phyloP scores from a whole-genome alignment of 345 rosid species.

The Arabidopsis arenosa region DNA sequence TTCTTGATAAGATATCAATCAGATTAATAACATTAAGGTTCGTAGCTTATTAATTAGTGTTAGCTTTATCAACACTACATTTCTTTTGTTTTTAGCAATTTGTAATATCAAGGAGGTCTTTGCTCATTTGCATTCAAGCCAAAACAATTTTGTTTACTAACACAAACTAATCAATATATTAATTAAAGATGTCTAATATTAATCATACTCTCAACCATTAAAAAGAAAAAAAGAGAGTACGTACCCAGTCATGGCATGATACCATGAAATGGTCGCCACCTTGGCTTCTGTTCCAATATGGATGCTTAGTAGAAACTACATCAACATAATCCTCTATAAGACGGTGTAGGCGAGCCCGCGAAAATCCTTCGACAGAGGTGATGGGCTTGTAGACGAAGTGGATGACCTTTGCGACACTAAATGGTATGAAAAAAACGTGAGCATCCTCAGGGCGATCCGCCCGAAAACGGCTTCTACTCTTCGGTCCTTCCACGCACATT shows the following conservation, averaged over 20 bases:
- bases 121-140: neutral
- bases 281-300: conserved; percentile 61
- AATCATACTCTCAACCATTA: neutral
- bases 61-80: neutral
- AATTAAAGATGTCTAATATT: neutral
- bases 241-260: conserved; percentile 85
- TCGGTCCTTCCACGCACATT: conserved; percentile 50
- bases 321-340: conserved; percentile 60
- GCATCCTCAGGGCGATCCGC: conserved; percentile 58
- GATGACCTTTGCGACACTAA: conserved; percentile 61
- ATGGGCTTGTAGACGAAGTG: conserved; percentile 58
- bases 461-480: conserved; percentile 42
- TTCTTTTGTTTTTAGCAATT: neutral
- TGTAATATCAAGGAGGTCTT: neutral
- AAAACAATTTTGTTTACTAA: neutral
- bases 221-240: neutral
- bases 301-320: conserved; percentile 49
- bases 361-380: conserved; percentile 46
- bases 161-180: neutral
- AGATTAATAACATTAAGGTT: neutral
- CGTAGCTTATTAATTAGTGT: neutral
- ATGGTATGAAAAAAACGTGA: conserved; percentile 60
- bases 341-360: conserved; percentile 58
- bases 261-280: conserved; percentile 76
- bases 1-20: neutral